These are phyloP conservation scores for Aspergillus avenaceus DNA, from an alignment of 495 filamentous ascomycete genomes.

Conservation along the genomic window DNA sequence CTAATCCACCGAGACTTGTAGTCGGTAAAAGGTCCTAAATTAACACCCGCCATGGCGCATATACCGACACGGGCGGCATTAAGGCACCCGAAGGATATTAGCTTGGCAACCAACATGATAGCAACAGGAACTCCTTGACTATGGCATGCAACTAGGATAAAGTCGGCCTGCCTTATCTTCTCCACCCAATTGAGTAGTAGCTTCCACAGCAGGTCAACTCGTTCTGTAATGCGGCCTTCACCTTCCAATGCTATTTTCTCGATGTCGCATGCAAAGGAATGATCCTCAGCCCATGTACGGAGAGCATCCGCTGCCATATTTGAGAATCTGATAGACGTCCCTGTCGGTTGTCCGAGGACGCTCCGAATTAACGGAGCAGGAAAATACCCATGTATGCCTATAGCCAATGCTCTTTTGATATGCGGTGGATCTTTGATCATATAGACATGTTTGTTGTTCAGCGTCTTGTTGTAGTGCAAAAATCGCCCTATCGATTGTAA, in stretches of 20 bases:
- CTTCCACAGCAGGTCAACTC: slow-evolving; percentile 91
- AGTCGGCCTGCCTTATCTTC: slow-evolving; percentile 79
- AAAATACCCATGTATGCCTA: slow-evolving; percentile 93
- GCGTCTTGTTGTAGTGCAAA: slow-evolving; percentile 57
- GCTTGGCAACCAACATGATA: slow-evolving; percentile 87
- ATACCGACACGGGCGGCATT: slow-evolving; percentile 67
- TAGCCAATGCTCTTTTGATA: slow-evolving; percentile 80
- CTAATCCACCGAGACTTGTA: slow-evolving; percentile 81
- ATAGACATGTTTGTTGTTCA: slow-evolving; percentile 64
- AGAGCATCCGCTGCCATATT: slow-evolving; percentile 83
- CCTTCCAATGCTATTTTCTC: slow-evolving; percentile 94
- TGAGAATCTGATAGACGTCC: slow-evolving; percentile 90
- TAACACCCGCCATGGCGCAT: slow-evolving; percentile 94
- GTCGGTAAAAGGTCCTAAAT: slow-evolving; percentile 84
- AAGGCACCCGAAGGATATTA: slow-evolving; percentile 76
- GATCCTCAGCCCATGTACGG: slow-evolving; percentile 68
- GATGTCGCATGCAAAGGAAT: slow-evolving; percentile 63
- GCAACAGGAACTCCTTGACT: slow-evolving; percentile 94
- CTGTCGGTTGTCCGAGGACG: slow-evolving; percentile 89
- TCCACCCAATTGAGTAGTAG: slow-evolving; percentile 93
- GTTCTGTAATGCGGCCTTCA: slow-evolving; percentile 91
- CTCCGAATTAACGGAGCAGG: slow-evolving; percentile 79
- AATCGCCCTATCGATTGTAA: slow-evolving; percentile 66
- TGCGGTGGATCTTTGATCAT: slow-evolving; percentile 64
- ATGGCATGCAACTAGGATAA: slow-evolving; percentile 86